Evolutionary conservation across 805 yeast genomes (phyloP).

Genomic region (Starmerella apis): DNA sequence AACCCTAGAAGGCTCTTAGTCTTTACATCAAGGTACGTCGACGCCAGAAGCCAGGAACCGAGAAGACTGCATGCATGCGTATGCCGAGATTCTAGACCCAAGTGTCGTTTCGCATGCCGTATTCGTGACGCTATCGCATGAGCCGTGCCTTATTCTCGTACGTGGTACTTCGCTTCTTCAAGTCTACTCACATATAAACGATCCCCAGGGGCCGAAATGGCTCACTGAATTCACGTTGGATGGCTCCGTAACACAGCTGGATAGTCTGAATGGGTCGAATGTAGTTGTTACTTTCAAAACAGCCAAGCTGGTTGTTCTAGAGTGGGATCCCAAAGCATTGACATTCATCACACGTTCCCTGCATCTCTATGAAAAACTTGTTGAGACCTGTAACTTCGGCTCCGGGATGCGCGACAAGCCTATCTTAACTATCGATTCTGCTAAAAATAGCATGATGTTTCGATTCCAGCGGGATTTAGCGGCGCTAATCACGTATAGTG

Average conservation of each 20-base stretch:
- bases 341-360: slow-evolving; percentile 62
- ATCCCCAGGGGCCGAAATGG: slow-evolving; percentile 32
- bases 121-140: slow-evolving; percentile 37
- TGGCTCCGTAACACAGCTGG: slow-evolving; percentile 56
- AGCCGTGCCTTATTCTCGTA: slow-evolving; percentile 59
- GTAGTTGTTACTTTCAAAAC: slow-evolving; percentile 54
- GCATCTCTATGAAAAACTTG: slow-evolving; percentile 66
- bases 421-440: slow-evolving; percentile 44
- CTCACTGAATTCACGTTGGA: slow-evolving; percentile 58
- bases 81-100: slow-evolving; percentile 67
- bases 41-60: no score
- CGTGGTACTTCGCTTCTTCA: slow-evolving; percentile 57
- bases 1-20: background rate
- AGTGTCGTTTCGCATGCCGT: slow-evolving; percentile 56
- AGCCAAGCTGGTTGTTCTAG: slow-evolving; percentile 68
- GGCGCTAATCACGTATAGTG: slow-evolving; percentile 35
- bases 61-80: slow-evolving; percentile 64
- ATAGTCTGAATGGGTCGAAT: slow-evolving; percentile 30
- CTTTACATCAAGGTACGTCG: no score
- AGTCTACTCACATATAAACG: slow-evolving; percentile 36
- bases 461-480: slow-evolving; percentile 37
- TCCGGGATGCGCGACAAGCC: slow-evolving; percentile 28
- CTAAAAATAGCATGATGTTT: slow-evolving; percentile 50
- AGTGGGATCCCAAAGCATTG: slow-evolving; percentile 51
- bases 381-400: slow-evolving; percentile 34